Evolutionary conservation across 768 basidiomycete genomes (phyloP), one percentile per base, ranked within the genome.

Genomic region (Amyloporia xantha): DNA sequence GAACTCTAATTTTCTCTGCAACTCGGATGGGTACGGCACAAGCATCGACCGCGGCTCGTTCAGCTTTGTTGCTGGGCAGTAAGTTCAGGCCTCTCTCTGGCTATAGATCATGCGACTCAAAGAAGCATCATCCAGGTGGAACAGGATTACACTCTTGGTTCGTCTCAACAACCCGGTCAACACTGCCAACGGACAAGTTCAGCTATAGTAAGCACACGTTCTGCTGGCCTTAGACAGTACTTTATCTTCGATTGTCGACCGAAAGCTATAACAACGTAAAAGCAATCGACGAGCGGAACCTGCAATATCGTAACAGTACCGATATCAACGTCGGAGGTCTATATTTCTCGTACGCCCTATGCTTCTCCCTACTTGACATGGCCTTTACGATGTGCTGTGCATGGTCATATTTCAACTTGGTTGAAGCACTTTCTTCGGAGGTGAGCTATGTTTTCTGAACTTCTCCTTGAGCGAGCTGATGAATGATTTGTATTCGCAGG

Each of bases 351-450:
- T 85, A 49, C 64, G 81, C 38, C 17, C 38, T 33, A 33, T 33
- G 30, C 30, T 15, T 33, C 7, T n/a, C n/a, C n/a, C n/a, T n/a
- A n/a, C n/a, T n/a, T n/a, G 37, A 15, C 13, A 15, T 38, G 37
- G 13, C 37, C 37, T 38, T 5, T 5, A 20, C 13, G 37, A 15
- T 38, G 13, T 20, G 15, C n/a, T n/a, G n/a, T 5, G n/a, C 13
- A 15, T 5, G 37, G n/a, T 5, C 13, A 19, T 7, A 40, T 20
- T 26, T 11, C 24, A 20, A 26, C 25, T 21, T 27, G 10, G 19
- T 23, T 41, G 10, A 23, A 86, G 85, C 27, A 89, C 86, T 19
- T 91, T 91, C 70, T 91, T 90, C 60, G 89, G 88, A 66, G 90
- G 86, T 70, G 54, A 62, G 50, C 51, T 44, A 25, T 21, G 25